A percentile compares a stretch with the other conserved stretches of the same genome.
These are phyloP conservation scores for Leishmania martiniquensis DNA, from an alignment of 208 protist species.

Conservation along the genomic window DNA sequence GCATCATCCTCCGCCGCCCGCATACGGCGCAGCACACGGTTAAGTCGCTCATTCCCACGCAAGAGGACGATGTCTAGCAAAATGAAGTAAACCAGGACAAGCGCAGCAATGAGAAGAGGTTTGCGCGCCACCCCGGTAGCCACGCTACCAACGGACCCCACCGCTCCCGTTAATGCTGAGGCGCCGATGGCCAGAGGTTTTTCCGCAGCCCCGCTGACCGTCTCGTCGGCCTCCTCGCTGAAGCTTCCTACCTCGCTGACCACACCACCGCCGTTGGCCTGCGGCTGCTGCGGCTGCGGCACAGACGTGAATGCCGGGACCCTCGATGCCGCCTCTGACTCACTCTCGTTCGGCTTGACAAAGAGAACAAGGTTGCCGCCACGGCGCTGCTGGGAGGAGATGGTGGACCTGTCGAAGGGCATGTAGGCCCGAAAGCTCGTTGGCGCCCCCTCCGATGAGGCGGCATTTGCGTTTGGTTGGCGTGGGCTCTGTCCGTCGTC, in stretches of 20 bases:
- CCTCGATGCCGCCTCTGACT: slow-evolving; percentile 18
- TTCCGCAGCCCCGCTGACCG: slow-evolving; percentile 2
- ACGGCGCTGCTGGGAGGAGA: slow-evolving; percentile 20
- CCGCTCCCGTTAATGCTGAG: not conserved
- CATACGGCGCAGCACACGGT: slow-evolving; percentile 34
- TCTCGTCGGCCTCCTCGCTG: not conserved
- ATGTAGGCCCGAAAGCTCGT: slow-evolving; percentile 10
- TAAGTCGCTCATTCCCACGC: slow-evolving; percentile 28
- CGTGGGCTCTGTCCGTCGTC: slow-evolving; percentile 24
- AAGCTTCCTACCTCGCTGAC: not conserved
- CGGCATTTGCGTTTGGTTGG: not conserved
- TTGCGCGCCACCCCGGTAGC: slow-evolving; percentile 17
- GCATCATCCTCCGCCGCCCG: slow-evolving; percentile 50
- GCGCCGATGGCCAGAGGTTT: slow-evolving; percentile 7
- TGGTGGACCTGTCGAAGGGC: slow-evolving; percentile 10
- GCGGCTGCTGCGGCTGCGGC: not conserved
- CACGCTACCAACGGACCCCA: slow-evolving; percentile 1
- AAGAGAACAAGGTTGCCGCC: slow-evolving; percentile 33
- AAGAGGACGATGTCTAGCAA: slow-evolving; percentile 62
- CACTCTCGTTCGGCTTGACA: slow-evolving; percentile 32
- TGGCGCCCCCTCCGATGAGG: slow-evolving; percentile 5
- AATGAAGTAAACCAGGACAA: slow-evolving; percentile 71
- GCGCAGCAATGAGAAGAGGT: slow-evolving; percentile 25
- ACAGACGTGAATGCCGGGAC: not conserved
- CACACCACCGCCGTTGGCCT: not conserved